These are phyloP conservation scores for Thielaviopsis euricoi DNA, from an alignment of 2,329 filamentous ascomycete species.

Conservation along the genomic window DNA sequence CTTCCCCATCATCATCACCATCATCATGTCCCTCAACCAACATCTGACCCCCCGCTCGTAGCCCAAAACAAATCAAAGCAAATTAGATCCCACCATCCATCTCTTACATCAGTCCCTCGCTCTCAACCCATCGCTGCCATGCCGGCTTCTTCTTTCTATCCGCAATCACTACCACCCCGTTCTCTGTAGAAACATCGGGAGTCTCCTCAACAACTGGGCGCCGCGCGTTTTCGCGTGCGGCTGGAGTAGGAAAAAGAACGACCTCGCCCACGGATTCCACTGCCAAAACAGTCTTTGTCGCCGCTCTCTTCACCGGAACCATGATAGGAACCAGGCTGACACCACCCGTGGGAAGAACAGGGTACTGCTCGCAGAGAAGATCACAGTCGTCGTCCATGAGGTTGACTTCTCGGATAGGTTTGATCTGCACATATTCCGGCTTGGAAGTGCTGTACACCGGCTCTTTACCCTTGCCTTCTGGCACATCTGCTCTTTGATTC, in stretches of 20 bases:
- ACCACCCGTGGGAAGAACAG: neutral
- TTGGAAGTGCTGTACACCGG: neutral
- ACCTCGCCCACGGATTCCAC: neutral
- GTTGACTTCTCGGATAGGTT: neutral
- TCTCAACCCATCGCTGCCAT: slow-evolving; percentile 1
- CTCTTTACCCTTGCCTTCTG: neutral
- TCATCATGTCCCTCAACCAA: too few species aligned
- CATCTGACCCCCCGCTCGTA: neutral
- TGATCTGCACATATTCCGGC: neutral
- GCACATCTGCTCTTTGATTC: neutral
- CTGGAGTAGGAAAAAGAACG: too few species aligned
- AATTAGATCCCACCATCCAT: too few species aligned
- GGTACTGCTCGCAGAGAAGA: neutral
- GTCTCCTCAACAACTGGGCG: neutral
- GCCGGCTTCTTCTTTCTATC: neutral
- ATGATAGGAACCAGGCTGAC: neutral
- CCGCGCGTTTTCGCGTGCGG: neutral
- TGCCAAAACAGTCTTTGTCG: neutral
- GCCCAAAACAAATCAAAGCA: neutral
- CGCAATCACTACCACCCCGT: neutral
- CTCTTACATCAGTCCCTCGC: neutral
- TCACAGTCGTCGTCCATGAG: neutral
- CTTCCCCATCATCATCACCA: too few species aligned
- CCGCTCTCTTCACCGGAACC: neutral
- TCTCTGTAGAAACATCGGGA: neutral